Percentiles rank a stretch among this genome's conserved stretches.
Evolutionary conservation across 169 alveolate genomes (phyloP).

Genomic region (Blepharisma undulans): DNA sequence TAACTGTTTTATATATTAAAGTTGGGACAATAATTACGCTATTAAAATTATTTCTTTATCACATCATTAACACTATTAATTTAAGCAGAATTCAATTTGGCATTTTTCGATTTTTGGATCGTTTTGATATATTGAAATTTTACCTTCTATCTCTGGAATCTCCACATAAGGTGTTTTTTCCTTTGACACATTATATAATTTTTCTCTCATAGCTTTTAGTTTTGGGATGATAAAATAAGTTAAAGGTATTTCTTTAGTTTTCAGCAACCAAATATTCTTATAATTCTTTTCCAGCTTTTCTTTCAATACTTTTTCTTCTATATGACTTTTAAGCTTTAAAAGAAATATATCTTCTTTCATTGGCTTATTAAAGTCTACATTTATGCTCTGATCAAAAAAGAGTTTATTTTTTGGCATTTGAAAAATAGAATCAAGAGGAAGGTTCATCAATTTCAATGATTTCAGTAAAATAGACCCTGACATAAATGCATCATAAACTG

Average conservation of each 20-base stretch:
- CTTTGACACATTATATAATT: background rate
- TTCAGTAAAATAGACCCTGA: background rate
- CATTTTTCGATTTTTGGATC: background rate
- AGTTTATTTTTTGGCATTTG: background rate
- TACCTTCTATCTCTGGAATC: background rate
- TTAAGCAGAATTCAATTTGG: background rate
- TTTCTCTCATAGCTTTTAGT: no score
- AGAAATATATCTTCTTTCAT: background rate
- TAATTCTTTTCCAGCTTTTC: background rate
- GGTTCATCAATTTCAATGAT: background rate
- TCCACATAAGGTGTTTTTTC: background rate
- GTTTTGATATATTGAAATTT: background rate
- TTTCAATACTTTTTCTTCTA: background rate
- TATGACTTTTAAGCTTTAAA: background rate
- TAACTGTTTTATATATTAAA: no score
- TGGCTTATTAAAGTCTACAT: background rate
- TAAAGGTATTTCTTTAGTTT: background rate
- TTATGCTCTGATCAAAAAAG: background rate
- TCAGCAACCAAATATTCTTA: background rate
- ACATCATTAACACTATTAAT: no score
- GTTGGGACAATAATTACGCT: no score
- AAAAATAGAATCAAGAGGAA: background rate
- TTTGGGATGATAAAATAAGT: background rate
- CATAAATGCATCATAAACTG: background rate
- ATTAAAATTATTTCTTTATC: no score